Evolutionary conservation across 2,329 filamentous ascomycete species (phyloP).

Genomic region (Ophiostoma piceae): DNA sequence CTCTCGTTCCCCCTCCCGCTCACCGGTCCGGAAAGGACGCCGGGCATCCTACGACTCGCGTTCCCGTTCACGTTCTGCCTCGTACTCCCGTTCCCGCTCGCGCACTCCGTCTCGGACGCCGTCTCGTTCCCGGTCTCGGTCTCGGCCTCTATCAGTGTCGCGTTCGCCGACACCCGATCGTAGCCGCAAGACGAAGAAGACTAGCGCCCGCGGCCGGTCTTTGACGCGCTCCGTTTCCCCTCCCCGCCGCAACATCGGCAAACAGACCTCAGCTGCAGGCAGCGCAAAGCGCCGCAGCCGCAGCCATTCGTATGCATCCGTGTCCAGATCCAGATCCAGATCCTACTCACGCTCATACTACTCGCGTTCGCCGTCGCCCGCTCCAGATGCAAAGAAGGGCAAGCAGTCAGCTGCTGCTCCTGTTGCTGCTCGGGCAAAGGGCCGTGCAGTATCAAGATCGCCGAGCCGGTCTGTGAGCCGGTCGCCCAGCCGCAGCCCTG

Average conservation of each 20-base stretch:
- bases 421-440: background rate
- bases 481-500: background rate
- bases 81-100: conserved; percentile 13
- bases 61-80: conserved; percentile 22
- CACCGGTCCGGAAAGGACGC: conserved; percentile 42
- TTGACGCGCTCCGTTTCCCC: conserved; percentile 15
- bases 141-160: background rate
- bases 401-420: conserved; percentile 4
- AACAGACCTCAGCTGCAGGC: background rate
- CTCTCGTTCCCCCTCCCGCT: conserved; percentile 41
- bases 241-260: background rate
- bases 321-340: conserved; percentile 16
- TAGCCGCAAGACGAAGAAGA: conserved; percentile 10
- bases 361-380: conserved; percentile 25
- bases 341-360: conserved; percentile 30
- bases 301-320: conserved; percentile 30
- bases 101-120: background rate
- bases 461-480: background rate
- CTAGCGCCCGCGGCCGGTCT: conserved; percentile 13
- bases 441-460: conserved; percentile 1
- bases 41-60: conserved; percentile 26
- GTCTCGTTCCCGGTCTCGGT: conserved; percentile 13
- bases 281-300: background rate
- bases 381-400: conserved; percentile 2
- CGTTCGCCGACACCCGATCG: conserved; percentile 8